Base-by-base conservation (phyloP, 1,284 basidiomycete genomes). In the Rhodotorula glutinis region DNA sequence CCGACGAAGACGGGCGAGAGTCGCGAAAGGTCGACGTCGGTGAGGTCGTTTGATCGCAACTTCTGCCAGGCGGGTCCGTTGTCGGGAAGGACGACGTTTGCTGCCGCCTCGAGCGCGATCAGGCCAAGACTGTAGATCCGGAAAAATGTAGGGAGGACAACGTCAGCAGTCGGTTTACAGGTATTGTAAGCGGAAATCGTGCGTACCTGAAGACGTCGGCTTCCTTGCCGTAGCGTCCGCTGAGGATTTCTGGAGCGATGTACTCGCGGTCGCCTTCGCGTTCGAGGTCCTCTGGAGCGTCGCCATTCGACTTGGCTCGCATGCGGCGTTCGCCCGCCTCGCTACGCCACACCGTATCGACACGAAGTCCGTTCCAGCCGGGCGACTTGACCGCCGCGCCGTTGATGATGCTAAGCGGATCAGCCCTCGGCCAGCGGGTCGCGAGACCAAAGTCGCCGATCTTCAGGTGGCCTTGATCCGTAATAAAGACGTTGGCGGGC, bases 401-500 rank as follows among this genome's bases (percentile, higher is more conserved):
- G 30, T 67, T 63, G 13, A 76, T 53, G 25, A 76, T 72, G 57
- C 61, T 67, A 8, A 71, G 27, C 25, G 71, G 61, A 41, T 70
- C 71, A 8, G 61, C 51, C 11, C 74, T 57, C 5, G 77, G 76
- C 75, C 76, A 77, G 19, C 76, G 59, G 23, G 73, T 76, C 10
- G 93, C 93, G 84, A 97, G 89, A n/a, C 96, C 96, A 83, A 98
- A 98, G 80, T 99, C 96, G 21, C 93, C 93, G 77, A 99, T 94
- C 83, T 94, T 96, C 81, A 99, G 89, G 38, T 90, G 86, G 10
- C 95, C 95, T 66, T 89, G 85, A 30, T 85, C 83, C 4, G 92
- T 93, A 73, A 98, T 85, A 77, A 99, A 92, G 63, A 99, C 88
- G 78, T 99, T 99, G 64, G 91, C 94, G 19, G 96, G 96, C 82